These are phyloP conservation scores for Ogataea ganodermae DNA, from an alignment of 805 yeast species.

Conservation along the genomic window DNA sequence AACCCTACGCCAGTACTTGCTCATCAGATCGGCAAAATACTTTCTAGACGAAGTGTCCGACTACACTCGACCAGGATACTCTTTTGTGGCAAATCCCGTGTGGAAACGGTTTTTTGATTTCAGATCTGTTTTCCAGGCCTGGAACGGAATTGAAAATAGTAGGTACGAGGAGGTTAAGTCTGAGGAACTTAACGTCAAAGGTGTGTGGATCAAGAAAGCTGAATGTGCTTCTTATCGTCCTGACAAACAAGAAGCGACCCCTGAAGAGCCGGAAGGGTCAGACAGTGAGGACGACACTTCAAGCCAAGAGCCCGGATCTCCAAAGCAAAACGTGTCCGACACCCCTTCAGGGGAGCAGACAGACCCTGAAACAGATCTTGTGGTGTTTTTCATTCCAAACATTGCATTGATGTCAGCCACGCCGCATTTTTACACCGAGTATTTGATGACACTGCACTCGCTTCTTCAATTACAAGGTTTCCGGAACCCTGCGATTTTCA, in stretches of 20 bases:
- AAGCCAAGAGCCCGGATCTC: background rate
- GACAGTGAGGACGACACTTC: background rate
- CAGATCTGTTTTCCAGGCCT: conserved; percentile 36
- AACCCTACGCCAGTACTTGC: conserved; percentile 30
- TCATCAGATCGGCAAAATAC: conserved; percentile 22
- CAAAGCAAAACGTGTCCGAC: background rate
- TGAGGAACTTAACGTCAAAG: conserved; percentile 11
- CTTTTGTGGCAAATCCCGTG: conserved; percentile 33
- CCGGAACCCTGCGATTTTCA: conserved; percentile 46
- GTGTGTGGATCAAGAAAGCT: conserved; percentile 32
- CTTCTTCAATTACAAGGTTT: conserved; percentile 51
- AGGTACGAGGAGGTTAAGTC: conserved; percentile 22
- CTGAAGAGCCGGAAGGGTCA: background rate
- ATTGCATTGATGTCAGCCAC: conserved; percentile 37
- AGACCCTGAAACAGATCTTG: conserved; percentile 38
- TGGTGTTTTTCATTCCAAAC: conserved; percentile 49
- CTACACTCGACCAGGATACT: conserved; percentile 24
- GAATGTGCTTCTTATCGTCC: conserved; percentile 3
- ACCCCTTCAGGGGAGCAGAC: conserved; percentile 30
- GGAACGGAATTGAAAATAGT: conserved; percentile 38
- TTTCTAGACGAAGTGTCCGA: conserved; percentile 22
- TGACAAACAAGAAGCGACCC: background rate
- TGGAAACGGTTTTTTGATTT: conserved; percentile 35
- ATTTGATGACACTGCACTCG: conserved; percentile 41
- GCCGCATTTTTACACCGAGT: conserved; percentile 48